Percentiles rank a stretch among this genome's conserved stretches.
Evolutionary conservation across 2,329 filamentous ascomycete species (phyloP).

Genomic region (Pseudophaeomoniella oleicola): DNA sequence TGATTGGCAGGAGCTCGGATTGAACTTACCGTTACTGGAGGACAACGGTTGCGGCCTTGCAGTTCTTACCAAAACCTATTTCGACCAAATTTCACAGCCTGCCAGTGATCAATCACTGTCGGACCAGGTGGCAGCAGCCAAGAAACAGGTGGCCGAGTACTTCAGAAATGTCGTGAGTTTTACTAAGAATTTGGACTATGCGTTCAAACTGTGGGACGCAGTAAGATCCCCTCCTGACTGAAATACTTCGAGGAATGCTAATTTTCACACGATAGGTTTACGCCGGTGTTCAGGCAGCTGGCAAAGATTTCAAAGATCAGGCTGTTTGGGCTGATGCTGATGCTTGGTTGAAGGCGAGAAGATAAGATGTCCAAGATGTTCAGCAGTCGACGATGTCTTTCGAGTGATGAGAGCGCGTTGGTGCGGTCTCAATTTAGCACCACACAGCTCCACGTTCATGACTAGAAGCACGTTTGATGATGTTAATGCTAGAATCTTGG

Average conservation of each 20-base stretch:
- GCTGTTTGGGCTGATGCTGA: slow-evolving; percentile 4
- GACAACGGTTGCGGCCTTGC: slow-evolving; percentile 31
- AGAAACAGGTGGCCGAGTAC: not conserved
- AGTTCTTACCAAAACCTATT: slow-evolving; percentile 32
- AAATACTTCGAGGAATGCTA: no score
- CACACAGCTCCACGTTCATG: no score
- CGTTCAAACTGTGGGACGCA: slow-evolving; percentile 52
- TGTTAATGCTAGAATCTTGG: no score
- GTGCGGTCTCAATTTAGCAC: no score
- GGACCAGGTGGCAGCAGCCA: not conserved
- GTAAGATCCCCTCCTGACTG: slow-evolving; percentile 29
- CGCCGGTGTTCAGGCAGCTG: not conserved
- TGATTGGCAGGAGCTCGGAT: slow-evolving; percentile 54
- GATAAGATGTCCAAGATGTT: no score
- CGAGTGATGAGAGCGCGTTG: no score
- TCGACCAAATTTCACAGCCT: slow-evolving; percentile 20
- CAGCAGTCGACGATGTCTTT: no score
- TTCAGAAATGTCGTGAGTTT: slow-evolving; percentile 26
- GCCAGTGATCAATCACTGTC: not conserved
- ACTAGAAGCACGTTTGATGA: no score
- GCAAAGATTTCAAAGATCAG: slow-evolving; percentile 2
- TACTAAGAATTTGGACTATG: slow-evolving; percentile 44
- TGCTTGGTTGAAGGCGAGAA: slow-evolving; percentile 2
- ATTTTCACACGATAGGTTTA: not conserved
- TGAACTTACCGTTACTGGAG: slow-evolving; percentile 34